Evolutionary conservation across 345 rosid genomes (phyloP).

Genomic region (Eucalyptus tenuipes): DNA sequence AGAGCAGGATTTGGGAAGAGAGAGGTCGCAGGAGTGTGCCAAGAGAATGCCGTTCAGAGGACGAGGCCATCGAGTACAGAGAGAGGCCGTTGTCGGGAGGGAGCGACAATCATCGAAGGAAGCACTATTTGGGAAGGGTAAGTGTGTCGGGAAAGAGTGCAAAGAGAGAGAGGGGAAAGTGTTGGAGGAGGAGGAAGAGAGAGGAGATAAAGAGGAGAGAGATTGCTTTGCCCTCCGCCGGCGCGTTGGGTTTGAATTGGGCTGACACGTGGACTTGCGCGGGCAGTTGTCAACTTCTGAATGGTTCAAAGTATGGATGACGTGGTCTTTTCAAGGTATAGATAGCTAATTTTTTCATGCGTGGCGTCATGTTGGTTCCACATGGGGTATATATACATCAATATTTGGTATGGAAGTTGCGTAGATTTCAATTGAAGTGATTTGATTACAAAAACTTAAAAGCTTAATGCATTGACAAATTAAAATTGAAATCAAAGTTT

Average conservation of each 20-base stretch:
- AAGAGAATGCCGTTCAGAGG: too few relatives aligned
- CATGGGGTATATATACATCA: background rate
- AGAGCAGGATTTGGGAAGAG: too few relatives aligned
- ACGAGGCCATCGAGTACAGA: too few relatives aligned
- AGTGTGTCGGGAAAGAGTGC: too few relatives aligned
- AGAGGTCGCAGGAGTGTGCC: rapidly evolving
- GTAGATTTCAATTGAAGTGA: rapidly evolving
- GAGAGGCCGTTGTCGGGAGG: too few relatives aligned
- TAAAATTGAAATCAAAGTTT: too few relatives aligned
- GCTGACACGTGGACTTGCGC: rapidly evolving
- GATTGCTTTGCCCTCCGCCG: too few relatives aligned
- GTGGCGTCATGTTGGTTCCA: rapidly evolving
- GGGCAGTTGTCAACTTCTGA: rapidly evolving
- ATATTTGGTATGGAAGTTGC: background rate
- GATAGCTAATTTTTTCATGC: background rate
- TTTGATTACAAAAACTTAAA: background rate
- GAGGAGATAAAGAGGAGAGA: too few relatives aligned
- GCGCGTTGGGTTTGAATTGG: rapidly evolving
- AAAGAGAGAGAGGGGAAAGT: too few relatives aligned
- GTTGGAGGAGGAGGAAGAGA: too few relatives aligned
- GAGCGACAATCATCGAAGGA: too few relatives aligned
- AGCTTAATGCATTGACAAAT: background rate
- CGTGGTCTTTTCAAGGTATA: rapidly evolving
- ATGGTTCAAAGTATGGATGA: rapidly evolving
- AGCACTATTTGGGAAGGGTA: too few relatives aligned